Conservation (phyloP, 2,329 filamentous ascomycete species). For the Fusarium devonianum region DNA sequence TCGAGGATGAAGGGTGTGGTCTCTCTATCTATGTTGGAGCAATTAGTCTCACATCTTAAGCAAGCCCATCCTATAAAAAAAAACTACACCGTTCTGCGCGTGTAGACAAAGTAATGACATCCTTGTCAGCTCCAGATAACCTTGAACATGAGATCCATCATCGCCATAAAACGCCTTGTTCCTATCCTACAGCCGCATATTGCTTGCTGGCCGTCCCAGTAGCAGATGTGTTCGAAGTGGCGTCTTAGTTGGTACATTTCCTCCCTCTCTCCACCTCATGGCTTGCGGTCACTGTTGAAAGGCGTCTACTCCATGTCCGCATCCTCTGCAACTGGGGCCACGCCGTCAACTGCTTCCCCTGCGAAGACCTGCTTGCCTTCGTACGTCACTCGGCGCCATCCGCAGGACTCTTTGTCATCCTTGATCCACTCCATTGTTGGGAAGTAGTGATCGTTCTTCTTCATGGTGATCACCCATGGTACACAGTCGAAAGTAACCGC, state of each 20-base stretch:
- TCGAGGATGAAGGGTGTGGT: neutral
- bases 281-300: neutral
- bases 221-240: constrained; percentile 9
- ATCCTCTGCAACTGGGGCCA: constrained; percentile 52
- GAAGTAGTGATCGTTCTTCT: constrained; percentile 99
- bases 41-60: neutral
- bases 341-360: constrained; percentile 62
- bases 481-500: constrained; percentile 99
- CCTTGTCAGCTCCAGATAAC: constrained; percentile 45
- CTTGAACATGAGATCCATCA: constrained; percentile 44
- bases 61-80: constrained; percentile 7
- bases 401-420: constrained; percentile 63
- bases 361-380: constrained; percentile 61
- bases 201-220: constrained; percentile 8
- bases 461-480: constrained; percentile 99
- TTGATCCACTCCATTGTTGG: constrained; percentile 75
- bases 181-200: constrained; percentile 27
- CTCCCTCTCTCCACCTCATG: constrained; percentile 7
- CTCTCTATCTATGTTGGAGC: neutral
- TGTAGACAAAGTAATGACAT: constrained; percentile 16
- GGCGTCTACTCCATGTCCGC: constrained; percentile 51
- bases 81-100: constrained; percentile 14
- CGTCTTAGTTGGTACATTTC: constrained; percentile 25
- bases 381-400: constrained; percentile 70
- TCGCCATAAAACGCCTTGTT: constrained; percentile 48